Conservation (phyloP, 441 rosid species). For the Melianthus villosus region DNA sequence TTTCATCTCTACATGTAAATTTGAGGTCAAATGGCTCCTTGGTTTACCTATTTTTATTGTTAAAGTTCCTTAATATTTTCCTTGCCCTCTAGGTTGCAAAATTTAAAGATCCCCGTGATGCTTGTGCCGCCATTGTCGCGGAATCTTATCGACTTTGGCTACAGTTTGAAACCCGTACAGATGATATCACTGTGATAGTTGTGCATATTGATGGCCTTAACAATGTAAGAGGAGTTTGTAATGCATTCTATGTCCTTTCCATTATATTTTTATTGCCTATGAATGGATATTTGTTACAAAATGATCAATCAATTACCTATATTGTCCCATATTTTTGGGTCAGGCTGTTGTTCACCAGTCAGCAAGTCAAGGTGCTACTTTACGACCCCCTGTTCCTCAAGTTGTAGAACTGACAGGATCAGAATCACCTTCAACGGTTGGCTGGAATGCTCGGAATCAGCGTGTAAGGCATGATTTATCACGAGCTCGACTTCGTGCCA, state of each 20-base stretch:
- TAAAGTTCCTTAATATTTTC: background rate
- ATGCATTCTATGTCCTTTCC: background rate
- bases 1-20: background rate
- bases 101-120: conserved; percentile 93
- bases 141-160: conserved; percentile 99
- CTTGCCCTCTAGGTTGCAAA: conserved; percentile 57
- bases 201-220: conserved; percentile 71
- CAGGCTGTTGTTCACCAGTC: conserved; percentile 21
- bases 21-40: background rate
- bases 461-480: conserved; percentile 85
- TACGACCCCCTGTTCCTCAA: conserved; percentile 54
- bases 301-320: conserved; percentile 2
- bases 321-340: background rate
- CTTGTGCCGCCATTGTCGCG: conserved; percentile 99
- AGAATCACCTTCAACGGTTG: conserved; percentile 69
- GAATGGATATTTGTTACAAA: conserved; percentile 5
- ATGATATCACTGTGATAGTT: conserved; percentile 93
- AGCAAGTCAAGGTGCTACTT: conserved; percentile 25
- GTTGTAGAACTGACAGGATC: conserved; percentile 67
- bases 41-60: background rate
- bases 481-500: conserved; percentile 84
- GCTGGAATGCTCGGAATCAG: conserved; percentile 65
- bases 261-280: background rate
- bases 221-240: conserved; percentile 32
- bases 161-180: conserved; percentile 98